Conservation (phyloP, 169 alveolate genomes). For the Miamiensis avidus region DNA sequence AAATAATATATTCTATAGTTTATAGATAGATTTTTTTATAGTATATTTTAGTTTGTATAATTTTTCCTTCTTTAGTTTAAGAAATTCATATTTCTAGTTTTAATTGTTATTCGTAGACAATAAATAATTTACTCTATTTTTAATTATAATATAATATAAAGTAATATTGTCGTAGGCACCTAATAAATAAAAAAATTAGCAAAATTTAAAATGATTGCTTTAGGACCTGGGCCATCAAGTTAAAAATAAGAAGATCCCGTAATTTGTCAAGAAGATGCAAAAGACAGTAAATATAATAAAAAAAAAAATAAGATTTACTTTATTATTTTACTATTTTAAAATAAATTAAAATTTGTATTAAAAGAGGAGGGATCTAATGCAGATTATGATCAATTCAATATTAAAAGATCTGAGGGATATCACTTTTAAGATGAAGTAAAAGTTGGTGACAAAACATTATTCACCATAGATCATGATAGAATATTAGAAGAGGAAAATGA, state of each 20-base stretch:
- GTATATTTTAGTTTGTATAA: no score
- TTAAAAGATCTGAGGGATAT: conserved; percentile 9
- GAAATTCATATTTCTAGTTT: no score
- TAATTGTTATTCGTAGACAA: no score
- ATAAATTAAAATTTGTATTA: no score
- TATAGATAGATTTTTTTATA: no score
- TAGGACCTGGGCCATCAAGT: background rate
- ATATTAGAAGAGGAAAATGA: conserved; percentile 12
- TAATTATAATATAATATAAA: no score
- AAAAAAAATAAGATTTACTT: no score
- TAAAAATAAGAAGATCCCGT: no score
- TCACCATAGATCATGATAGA: conserved; percentile 6
- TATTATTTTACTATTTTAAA: no score
- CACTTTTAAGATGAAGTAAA: conserved; percentile 10
- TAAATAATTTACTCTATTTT: no score
- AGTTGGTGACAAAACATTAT: conserved; percentile 23
- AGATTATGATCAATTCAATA: conserved; percentile 16
- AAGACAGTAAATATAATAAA: background rate
- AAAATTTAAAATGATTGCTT: background rate
- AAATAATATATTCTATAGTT: background rate
- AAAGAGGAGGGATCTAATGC: background rate
- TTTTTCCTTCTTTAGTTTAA: no score
- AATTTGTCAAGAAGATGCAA: background rate
- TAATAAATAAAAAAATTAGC: background rate
- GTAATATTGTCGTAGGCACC: no score